A percentile compares a stretch with the other conserved stretches of the same genome.
phyloP scores from a whole-genome alignment of 805 yeast species.

The Limtongia smithiae region DNA sequence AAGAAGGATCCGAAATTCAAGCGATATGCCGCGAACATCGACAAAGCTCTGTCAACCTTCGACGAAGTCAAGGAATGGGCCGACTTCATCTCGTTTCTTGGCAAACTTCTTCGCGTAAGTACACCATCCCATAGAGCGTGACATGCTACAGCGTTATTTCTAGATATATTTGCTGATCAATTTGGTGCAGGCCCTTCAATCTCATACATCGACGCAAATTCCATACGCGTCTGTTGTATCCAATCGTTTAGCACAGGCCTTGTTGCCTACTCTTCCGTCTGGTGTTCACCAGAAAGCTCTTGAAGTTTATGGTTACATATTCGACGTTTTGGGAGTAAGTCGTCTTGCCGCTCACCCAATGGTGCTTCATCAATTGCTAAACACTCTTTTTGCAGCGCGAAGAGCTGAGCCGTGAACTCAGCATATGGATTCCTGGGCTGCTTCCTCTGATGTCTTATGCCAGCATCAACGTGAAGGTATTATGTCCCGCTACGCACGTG shows the following conservation, averaged over 20 bases:
- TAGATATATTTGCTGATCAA: no score
- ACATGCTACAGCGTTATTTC: no score
- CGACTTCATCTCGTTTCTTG: constrained; percentile 86
- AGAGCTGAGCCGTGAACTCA: constrained; percentile 52
- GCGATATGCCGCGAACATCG: constrained; percentile 63
- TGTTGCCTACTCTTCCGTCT: constrained; percentile 79
- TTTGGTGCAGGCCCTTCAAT: constrained; percentile 30
- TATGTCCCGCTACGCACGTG: background rate
- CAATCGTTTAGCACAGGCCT: constrained; percentile 68
- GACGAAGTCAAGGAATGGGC: constrained; percentile 96
- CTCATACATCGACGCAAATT: constrained; percentile 42
- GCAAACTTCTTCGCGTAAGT: constrained; percentile 68
- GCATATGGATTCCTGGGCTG: constrained; percentile 89
- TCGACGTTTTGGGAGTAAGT: constrained; percentile 44
- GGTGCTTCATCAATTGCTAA: background rate
- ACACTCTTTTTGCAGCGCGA: constrained; percentile 17
- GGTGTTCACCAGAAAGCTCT: constrained; percentile 93
- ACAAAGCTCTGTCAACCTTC: constrained; percentile 67
- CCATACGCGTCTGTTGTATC: constrained; percentile 69
- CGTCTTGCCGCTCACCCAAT: background rate
- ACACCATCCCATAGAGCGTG: constrained; percentile 39
- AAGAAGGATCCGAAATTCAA: constrained; percentile 56
- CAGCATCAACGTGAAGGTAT: constrained; percentile 69
- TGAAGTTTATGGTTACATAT: constrained; percentile 68
- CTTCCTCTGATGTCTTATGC: constrained; percentile 85